These are phyloP conservation scores for Pythium graminicola DNA, from an alignment of 352 stramenopile genomes.

Conservation along the genomic window DNA sequence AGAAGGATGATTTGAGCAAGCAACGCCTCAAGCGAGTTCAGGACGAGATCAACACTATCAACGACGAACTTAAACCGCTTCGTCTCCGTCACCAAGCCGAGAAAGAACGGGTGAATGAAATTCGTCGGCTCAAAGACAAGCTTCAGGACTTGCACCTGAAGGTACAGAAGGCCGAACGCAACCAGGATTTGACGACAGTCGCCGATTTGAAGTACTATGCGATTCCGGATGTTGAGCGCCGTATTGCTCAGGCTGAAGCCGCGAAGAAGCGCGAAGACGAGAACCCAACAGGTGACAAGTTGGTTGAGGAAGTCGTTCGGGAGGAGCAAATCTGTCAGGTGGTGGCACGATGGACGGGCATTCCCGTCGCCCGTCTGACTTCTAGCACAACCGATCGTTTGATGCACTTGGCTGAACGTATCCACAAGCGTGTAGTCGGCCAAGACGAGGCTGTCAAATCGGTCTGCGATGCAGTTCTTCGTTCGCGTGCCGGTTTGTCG, in stretches of 20 bases:
- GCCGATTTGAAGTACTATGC: constrained; percentile 95
- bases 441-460: constrained; percentile 91
- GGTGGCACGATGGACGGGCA: constrained; percentile 87
- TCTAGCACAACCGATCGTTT: constrained; percentile 73
- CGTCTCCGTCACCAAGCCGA: constrained; percentile 89
- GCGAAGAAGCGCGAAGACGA: constrained; percentile 64
- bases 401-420: constrained; percentile 71
- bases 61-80: constrained; percentile 89
- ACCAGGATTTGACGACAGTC: constrained; percentile 92
- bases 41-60: constrained; percentile 87
- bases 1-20: constrained; percentile 93
- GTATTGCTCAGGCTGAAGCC: constrained; percentile 73
- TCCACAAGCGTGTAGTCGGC: constrained; percentile 91
- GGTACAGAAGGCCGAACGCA: constrained; percentile 90
- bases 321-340: constrained; percentile 88
- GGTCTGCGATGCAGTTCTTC: constrained; percentile 89
- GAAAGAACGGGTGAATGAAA: constrained; percentile 89
- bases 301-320: constrained; percentile 83
- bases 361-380: constrained; percentile 81
- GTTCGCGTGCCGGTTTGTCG: constrained; percentile 88
- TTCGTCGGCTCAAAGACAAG: constrained; percentile 92
- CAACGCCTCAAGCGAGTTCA: constrained; percentile 88
- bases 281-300: constrained; percentile 44
- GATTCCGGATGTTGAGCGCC: constrained; percentile 90
- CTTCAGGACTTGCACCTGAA: constrained; percentile 90